Percentiles rank a stretch among this genome's conserved stretches.
phyloP scores from a whole-genome alignment of 306 rosid species.

The Trifolium pratense region DNA sequence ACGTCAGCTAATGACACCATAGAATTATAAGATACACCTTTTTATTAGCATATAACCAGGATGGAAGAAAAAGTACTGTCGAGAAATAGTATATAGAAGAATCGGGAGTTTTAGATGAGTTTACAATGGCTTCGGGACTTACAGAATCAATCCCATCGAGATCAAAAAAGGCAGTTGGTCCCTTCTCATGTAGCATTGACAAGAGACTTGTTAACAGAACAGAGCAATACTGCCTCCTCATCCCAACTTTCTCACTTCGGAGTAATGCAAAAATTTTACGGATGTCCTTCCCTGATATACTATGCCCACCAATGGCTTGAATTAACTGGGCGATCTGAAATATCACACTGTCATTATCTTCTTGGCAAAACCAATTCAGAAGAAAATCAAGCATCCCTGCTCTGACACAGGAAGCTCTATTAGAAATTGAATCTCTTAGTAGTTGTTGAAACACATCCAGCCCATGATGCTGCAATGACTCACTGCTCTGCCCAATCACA shows the following conservation, averaged over 20 bases:
- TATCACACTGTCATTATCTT: conserved; percentile 67
- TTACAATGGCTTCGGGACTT: conserved; percentile 50
- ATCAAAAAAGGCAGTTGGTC: conserved; percentile 98
- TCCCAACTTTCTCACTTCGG: conserved; percentile 87
- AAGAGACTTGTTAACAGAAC: conserved; percentile 78
- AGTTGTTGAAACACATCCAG: conserved; percentile 79
- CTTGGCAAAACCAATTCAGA: conserved; percentile 95
- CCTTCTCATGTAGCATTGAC: conserved; percentile 93
- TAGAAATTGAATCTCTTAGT: conserved; percentile 85
- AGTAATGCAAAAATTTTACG: conserved; percentile 95
- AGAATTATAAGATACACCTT: conserved; percentile 9
- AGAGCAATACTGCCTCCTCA: conserved; percentile 77
- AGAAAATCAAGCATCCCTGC: conserved; percentile 97
- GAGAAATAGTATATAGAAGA: conserved; percentile 7
- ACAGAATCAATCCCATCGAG: conserved; percentile 83
- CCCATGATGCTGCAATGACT: conserved; percentile 77
- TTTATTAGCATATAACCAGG: background rate
- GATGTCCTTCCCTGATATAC: conserved; percentile 96
- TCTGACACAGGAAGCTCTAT: conserved; percentile 94
- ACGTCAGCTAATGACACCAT: conserved; percentile 27
- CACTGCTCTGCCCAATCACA: conserved; percentile 99
- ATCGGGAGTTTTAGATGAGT: conserved; percentile 20
- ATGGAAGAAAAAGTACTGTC: background rate
- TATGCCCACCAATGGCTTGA: conserved; percentile 95
- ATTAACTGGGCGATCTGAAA: conserved; percentile 84